These are phyloP conservation scores for Tuber indicum DNA, from an alignment of 495 filamentous ascomycete species.

Conservation along the genomic window DNA sequence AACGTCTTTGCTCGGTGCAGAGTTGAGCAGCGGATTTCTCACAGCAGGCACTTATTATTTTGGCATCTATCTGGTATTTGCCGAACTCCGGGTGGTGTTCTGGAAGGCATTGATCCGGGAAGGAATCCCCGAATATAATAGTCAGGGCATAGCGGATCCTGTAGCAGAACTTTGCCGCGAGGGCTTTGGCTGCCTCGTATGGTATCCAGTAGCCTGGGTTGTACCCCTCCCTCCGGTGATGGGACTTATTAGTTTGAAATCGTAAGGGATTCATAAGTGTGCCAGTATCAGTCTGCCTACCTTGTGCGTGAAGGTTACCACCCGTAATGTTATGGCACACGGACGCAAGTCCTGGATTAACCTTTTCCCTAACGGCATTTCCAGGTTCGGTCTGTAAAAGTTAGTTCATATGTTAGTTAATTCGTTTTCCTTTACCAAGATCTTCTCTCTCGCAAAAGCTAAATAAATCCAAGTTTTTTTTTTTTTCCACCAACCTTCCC, in stretches of 20 bases:
- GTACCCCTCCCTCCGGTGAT: not conserved
- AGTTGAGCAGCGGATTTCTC: slow-evolving; percentile 17
- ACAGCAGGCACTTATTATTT: slow-evolving; percentile 48
- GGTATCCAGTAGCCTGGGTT: slow-evolving; percentile 92
- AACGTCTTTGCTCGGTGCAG: slow-evolving; percentile 11
- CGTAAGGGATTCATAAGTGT: not conserved
- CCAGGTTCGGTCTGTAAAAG: slow-evolving; percentile 51
- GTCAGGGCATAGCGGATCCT: slow-evolving; percentile 76
- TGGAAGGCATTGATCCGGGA: slow-evolving; percentile 63
- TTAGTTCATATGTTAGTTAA: not conserved
- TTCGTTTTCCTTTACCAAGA: not conserved
- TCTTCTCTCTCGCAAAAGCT: not conserved
- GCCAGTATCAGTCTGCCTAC: slow-evolving; percentile 46
- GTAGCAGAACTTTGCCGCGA: slow-evolving; percentile 82
- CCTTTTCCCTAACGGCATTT: slow-evolving; percentile 68
- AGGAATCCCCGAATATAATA: slow-evolving; percentile 77
- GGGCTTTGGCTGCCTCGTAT: slow-evolving; percentile 69
- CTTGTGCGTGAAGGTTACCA: slow-evolving; percentile 81
- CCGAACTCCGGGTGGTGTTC: slow-evolving; percentile 53
- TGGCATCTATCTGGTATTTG: slow-evolving; percentile 61
- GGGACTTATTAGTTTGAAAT: slow-evolving; percentile 11
- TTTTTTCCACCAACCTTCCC: slow-evolving; percentile 58
- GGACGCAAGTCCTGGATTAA: slow-evolving; percentile 73
- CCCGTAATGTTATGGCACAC: slow-evolving; percentile 93
- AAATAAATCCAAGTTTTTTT: not conserved